Conservation (phyloP, 441 rosid genomes). For the Mallotus japonicus region DNA sequence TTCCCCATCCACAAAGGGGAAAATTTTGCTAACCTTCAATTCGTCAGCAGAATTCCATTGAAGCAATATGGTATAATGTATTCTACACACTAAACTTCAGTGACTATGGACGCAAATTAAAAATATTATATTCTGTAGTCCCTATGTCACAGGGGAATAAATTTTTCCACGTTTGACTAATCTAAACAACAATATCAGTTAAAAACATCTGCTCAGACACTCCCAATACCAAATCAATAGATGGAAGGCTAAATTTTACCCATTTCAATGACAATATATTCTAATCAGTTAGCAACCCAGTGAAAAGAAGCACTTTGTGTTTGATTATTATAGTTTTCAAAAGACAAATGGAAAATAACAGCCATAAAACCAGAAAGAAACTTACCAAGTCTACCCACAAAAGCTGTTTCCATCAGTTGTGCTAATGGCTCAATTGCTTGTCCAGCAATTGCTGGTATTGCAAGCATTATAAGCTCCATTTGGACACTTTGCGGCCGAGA, state of each 20-base stretch:
- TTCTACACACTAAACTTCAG: not conserved
- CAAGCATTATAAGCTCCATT: constrained; percentile 67
- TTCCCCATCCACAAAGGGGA: not conserved
- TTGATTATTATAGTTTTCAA: not conserved
- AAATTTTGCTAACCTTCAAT: not conserved
- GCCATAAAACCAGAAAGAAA: not conserved
- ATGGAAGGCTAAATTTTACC: too few species aligned
- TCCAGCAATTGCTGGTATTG: constrained; percentile 83
- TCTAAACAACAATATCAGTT: too few species aligned
- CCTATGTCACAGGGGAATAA: too few species aligned
- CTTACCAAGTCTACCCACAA: constrained; percentile 82
- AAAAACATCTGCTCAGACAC: too few species aligned
- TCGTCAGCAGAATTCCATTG: not conserved
- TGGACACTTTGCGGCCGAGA: constrained; percentile 25
- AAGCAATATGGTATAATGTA: not conserved
- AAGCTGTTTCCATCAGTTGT: constrained; percentile 90
- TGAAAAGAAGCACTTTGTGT: not conserved
- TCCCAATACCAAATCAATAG: too few species aligned
- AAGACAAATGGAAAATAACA: not conserved
- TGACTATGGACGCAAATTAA: too few species aligned
- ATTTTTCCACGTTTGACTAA: too few species aligned
- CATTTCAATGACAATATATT: not conserved
- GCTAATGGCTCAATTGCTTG: constrained; percentile 93
- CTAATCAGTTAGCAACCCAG: not conserved
- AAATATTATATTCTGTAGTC: too few species aligned